Conservation (phyloP, 106 monocot genomes). For the Dioscorea alata region DNA sequence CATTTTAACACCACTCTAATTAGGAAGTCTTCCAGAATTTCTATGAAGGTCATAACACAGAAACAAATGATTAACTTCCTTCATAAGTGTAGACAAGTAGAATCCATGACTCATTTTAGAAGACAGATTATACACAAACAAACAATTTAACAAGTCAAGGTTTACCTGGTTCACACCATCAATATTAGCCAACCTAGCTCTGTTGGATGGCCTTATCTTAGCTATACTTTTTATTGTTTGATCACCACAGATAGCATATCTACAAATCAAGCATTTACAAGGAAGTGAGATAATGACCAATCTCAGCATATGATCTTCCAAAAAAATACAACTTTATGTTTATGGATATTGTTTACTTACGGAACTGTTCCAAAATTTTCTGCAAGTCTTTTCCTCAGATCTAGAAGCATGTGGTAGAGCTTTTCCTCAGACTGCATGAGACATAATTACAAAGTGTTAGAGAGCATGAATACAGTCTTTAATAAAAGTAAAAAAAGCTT, state of each 20-base stretch:
- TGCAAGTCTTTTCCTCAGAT: conserved; percentile 77
- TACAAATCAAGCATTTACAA: conserved; percentile 15
- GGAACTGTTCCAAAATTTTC: conserved; percentile 82
- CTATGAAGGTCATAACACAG: no score
- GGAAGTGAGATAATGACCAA: neutral
- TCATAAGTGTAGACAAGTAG: no score
- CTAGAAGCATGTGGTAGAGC: conserved; percentile 64
- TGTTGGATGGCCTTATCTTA: conserved; percentile 75
- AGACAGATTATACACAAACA: no score
- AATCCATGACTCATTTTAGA: no score
- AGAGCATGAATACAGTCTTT: neutral
- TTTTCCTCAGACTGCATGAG: conserved; percentile 58
- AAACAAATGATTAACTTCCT: no score
- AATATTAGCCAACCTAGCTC: conserved; percentile 83
- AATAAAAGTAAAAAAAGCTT: no score
- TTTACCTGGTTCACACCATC: conserved; percentile 97
- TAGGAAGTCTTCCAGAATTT: no score
- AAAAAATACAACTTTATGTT: no score
- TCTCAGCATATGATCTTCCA: no score
- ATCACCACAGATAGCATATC: conserved; percentile 99
- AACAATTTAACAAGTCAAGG: neutral
- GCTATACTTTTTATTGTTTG: conserved; percentile 73
- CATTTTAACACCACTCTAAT: no score
- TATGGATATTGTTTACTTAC: conserved; percentile 32
- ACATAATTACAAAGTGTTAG: neutral